These are phyloP conservation scores for Colletotrichum viniferum DNA, from an alignment of 2,329 filamentous ascomycete species.

Conservation along the genomic window DNA sequence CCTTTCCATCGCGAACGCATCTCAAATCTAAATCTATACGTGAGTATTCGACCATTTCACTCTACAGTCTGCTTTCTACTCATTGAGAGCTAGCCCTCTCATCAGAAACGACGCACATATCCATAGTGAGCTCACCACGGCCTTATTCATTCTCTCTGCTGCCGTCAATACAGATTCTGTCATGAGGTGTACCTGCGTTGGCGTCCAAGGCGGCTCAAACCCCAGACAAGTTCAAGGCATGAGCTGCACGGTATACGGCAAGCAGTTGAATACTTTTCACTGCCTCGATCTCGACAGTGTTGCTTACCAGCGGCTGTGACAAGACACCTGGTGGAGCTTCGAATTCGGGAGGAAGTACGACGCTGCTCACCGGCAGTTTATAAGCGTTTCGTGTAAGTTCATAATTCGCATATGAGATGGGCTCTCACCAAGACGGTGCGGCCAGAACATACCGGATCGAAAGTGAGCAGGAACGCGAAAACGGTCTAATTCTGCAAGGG, in stretches of 20 bases:
- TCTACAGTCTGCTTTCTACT: background rate
- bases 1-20: background rate
- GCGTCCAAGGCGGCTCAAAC: background rate
- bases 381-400: background rate
- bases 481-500: background rate
- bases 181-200: background rate
- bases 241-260: background rate
- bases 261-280: background rate
- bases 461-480: background rate
- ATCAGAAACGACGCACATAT: background rate
- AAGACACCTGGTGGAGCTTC: rapidly evolving
- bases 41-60: background rate
- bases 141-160: background rate
- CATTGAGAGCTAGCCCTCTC: background rate
- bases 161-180: background rate
- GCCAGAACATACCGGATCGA: background rate
- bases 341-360: rapidly evolving
- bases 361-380: background rate
- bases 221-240: background rate
- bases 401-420: background rate
- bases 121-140: rapidly evolving
- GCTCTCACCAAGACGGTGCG: background rate
- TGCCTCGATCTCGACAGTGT: background rate
- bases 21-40: background rate
- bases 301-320: background rate